Evolutionary conservation across 768 basidiomycete species (phyloP).

Genomic region (Rhodotorula diobovata): DNA sequence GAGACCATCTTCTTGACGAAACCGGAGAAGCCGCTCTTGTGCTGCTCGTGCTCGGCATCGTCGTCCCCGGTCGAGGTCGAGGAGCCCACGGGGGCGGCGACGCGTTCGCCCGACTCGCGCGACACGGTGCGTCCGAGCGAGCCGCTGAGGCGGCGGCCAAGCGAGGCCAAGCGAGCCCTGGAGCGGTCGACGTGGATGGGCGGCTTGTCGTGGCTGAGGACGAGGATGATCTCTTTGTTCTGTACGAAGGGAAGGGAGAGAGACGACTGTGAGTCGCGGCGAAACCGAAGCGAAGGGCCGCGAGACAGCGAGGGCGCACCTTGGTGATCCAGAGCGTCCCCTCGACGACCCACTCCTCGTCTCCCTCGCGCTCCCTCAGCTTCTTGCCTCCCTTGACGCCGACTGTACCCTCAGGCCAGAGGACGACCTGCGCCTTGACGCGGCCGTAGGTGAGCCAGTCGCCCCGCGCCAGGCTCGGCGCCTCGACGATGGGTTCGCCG

Average conservation of each 20-base stretch:
- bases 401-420: conserved; percentile 14
- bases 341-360: conserved; percentile 9
- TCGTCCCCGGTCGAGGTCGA: background rate
- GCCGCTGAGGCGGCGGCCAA: conserved; percentile 6
- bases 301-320: background rate
- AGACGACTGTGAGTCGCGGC: no score
- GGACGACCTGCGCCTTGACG: conserved; percentile 9
- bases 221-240: conserved; percentile 3
- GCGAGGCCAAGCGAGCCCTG: background rate
- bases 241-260: background rate
- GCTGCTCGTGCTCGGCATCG: background rate
- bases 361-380: background rate
- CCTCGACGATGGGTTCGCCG: background rate
- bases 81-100: background rate
- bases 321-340: conserved; percentile 25
- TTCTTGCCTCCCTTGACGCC: background rate
- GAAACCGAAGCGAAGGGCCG: background rate
- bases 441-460: conserved; percentile 25
- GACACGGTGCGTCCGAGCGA: background rate
- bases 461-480: conserved; percentile 8
- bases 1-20: conserved; percentile 19
- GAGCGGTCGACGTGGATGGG: conserved; percentile 1
- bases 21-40: background rate
- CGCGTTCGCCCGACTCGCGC: background rate
- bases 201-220: conserved; percentile 4